Percentiles rank a stretch among this genome's conserved stretches.
These are phyloP conservation scores for Neurospora crassa DNA, from an alignment of 2,329 filamentous ascomycete species.

Conservation along the genomic window DNA sequence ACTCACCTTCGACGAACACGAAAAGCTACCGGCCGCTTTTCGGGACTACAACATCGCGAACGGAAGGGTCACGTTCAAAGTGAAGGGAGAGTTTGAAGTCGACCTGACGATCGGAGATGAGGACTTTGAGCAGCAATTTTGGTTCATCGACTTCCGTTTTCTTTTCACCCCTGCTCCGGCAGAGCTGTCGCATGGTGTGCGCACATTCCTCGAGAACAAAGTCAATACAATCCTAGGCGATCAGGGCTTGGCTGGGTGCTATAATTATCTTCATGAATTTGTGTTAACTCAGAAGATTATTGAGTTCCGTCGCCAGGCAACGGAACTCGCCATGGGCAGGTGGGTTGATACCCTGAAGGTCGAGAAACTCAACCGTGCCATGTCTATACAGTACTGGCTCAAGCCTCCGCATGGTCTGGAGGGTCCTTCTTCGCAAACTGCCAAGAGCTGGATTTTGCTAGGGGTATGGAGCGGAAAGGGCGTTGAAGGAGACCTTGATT, in stretches of 20 bases:
- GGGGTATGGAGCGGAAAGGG: conserved; percentile 60
- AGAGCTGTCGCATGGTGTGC: conserved; percentile 51
- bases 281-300: conserved; percentile 84
- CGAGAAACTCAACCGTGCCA: conserved; percentile 68
- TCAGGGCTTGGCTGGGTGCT: conserved; percentile 70
- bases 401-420: conserved; percentile 30
- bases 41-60: conserved; percentile 68
- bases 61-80: conserved; percentile 82
- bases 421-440: conserved; percentile 20
- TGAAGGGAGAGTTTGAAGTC: conserved; percentile 80
- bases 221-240: conserved; percentile 62
- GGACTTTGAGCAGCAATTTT: conserved; percentile 74
- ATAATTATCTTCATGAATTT: conserved; percentile 78
- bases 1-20: conserved; percentile 73
- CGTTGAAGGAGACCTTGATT: conserved; percentile 25
- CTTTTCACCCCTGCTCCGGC: conserved; percentile 62
- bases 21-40: conserved; percentile 67
- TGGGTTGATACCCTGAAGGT: conserved; percentile 75
- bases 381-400: conserved; percentile 89
- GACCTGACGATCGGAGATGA: conserved; percentile 88
- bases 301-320: conserved; percentile 68
- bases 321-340: conserved; percentile 54
- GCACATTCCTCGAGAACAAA: conserved; percentile 56
- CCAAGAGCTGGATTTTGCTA: conserved; percentile 87
- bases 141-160: conserved; percentile 87